Evolutionary conservation across 78 protist genomes (phyloP).

Genomic region (Dictyostelium firmibasis): DNA sequence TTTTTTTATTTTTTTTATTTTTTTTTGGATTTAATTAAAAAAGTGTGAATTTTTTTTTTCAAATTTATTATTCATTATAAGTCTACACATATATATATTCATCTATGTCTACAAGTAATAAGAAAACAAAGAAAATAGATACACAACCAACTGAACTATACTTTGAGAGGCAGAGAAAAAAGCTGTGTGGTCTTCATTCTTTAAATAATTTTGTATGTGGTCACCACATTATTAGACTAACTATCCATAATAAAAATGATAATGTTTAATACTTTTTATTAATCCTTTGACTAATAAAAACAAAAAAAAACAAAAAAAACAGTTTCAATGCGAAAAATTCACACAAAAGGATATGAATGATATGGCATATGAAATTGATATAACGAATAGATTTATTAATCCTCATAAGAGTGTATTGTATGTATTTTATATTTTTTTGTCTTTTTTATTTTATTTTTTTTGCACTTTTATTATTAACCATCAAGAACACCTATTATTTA

Average conservation of each 20-base stretch:
- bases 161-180: constrained; percentile 46
- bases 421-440: background rate
- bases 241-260: background rate
- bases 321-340: constrained; percentile 47
- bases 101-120: background rate
- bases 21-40: background rate
- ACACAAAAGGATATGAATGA: constrained; percentile 14
- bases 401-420: constrained; percentile 65
- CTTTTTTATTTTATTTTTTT: background rate
- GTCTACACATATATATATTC: background rate
- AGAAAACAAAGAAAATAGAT: background rate
- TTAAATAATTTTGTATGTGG: constrained; percentile 49
- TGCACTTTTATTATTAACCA: background rate
- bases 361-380: constrained; percentile 54
- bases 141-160: background rate
- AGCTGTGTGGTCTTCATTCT: constrained; percentile 59
- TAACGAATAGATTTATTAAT: constrained; percentile 18
- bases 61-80: background rate
- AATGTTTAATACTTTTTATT: no score
- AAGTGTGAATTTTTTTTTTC: background rate
- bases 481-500: no score
- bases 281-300: background rate
- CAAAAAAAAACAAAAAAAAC: background rate
- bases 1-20: background rate
- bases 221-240: background rate